A percentile compares a stretch with the other conserved stretches of the same genome.
phyloP scores from a whole-genome alignment of 1,139 yeast species.

The Candida sanyaensis region DNA sequence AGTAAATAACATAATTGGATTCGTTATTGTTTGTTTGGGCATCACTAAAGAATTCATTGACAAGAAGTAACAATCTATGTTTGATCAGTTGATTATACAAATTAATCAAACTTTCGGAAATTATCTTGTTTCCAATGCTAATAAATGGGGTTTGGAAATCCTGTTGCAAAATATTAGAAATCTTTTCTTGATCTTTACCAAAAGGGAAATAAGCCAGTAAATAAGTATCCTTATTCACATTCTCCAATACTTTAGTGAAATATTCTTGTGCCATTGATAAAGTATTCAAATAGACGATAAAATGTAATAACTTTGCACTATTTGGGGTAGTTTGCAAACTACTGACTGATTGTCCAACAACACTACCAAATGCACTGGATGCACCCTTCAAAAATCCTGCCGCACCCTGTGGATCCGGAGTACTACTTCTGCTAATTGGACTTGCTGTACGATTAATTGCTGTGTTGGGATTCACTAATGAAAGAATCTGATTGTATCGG shows the following conservation, averaged over 20 bases:
- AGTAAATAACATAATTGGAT: conserved; percentile 32
- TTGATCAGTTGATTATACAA: conserved; percentile 62
- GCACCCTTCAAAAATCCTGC: conserved; percentile 50
- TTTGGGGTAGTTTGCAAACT: conserved; percentile 21
- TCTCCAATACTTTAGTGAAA: conserved; percentile 47
- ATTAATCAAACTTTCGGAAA: conserved; percentile 54
- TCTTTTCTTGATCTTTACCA: conserved; percentile 49
- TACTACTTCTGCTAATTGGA: conserved; percentile 33
- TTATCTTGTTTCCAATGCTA: conserved; percentile 44
- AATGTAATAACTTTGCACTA: conserved; percentile 44
- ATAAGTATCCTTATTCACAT: conserved; percentile 25
- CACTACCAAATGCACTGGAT: conserved; percentile 48
- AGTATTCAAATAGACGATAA: conserved; percentile 60
- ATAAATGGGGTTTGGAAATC: conserved; percentile 42
- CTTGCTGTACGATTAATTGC: conserved; percentile 17
- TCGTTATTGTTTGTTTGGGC: conserved; percentile 38
- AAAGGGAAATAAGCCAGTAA: conserved; percentile 54
- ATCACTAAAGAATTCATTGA: conserved; percentile 58
- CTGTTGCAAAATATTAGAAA: conserved; percentile 39
- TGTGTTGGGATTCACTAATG: conserved; percentile 17
- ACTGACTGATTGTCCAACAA: conserved; percentile 32
- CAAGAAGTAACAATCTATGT: conserved; percentile 45
- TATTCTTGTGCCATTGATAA: conserved; percentile 60
- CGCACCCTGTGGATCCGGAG: conserved; percentile 31
- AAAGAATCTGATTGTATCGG: conserved; percentile 44